Conservation (phyloP, 495 filamentous ascomycete genomes). For the Hypoxylon crocopeplum region DNA sequence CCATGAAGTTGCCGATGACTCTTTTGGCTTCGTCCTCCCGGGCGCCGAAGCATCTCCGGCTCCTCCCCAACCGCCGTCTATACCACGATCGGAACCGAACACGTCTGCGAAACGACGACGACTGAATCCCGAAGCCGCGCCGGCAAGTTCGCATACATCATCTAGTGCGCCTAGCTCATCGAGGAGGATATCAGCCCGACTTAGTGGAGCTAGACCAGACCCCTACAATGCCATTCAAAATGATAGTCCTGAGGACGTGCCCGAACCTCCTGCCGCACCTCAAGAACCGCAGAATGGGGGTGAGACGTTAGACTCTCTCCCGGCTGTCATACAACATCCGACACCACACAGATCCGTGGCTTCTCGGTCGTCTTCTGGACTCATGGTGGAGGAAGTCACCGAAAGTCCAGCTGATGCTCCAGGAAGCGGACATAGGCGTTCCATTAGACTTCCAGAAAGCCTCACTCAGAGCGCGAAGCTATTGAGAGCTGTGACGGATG, state of each 20-base stretch:
- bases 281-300: constrained; percentile 16
- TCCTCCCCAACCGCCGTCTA: constrained; percentile 26
- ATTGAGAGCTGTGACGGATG: constrained; percentile 39
- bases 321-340: constrained; percentile 12
- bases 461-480: constrained; percentile 42
- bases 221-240: constrained; percentile 21
- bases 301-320: constrained; percentile 6
- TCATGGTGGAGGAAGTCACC: constrained; percentile 47
- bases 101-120: constrained; percentile 51
- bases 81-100: constrained; percentile 46
- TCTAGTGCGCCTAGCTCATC: constrained; percentile 31
- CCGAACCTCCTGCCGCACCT: not conserved
- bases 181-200: constrained; percentile 31
- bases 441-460: constrained; percentile 36
- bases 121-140: constrained; percentile 26
- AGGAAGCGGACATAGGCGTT: constrained; percentile 52
- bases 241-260: constrained; percentile 21
- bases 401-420: constrained; percentile 58
- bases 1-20: constrained; percentile 54
- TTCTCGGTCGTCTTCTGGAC: constrained; percentile 16
- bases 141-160: constrained; percentile 20
- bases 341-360: constrained; percentile 13
- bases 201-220: constrained; percentile 21
- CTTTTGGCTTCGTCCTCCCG: constrained; percentile 53
- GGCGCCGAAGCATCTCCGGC: constrained; percentile 36